Evolutionary conservation across 768 basidiomycete species (phyloP).

Genomic region (Tulasnella sp.): DNA sequence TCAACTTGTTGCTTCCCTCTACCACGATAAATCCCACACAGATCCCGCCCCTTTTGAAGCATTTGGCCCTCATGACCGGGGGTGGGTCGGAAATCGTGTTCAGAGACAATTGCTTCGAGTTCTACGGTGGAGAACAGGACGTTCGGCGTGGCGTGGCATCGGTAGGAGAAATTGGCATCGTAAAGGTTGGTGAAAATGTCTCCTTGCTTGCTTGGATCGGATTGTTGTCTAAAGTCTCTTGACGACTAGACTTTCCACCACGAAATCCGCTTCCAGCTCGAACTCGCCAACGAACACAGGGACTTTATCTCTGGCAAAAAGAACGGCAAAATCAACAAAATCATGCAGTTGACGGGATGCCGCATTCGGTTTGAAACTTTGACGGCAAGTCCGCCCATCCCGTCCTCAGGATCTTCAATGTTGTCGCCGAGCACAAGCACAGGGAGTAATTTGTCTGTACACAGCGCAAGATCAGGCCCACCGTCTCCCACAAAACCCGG

Average conservation of each 20-base stretch:
- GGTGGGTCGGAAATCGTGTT: slow-evolving; percentile 94
- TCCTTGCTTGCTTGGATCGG: too few species aligned
- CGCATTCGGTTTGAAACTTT: slow-evolving; percentile 99
- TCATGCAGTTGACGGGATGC: slow-evolving; percentile 95
- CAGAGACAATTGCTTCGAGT: slow-evolving; percentile 96
- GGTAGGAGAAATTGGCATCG: slow-evolving; percentile 85
- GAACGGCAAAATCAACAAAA: slow-evolving; percentile 99
- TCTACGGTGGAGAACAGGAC: slow-evolving; percentile 90
- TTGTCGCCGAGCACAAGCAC: slow-evolving; percentile 30
- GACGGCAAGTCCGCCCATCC: slow-evolving; percentile 49
- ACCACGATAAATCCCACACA: slow-evolving; percentile 75
- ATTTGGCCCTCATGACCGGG: slow-evolving; percentile 61
- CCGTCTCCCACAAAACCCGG: slow-evolving; percentile 16
- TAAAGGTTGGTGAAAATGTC: slow-evolving; percentile 60
- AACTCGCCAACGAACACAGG: slow-evolving; percentile 94
- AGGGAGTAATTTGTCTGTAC: not conserved
- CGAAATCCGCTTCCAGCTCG: slow-evolving; percentile 97
- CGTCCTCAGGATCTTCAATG: slow-evolving; percentile 36
- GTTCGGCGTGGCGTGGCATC: slow-evolving; percentile 79
- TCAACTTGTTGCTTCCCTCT: slow-evolving; percentile 85
- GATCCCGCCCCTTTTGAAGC: slow-evolving; percentile 78
- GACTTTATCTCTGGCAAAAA: slow-evolving; percentile 99
- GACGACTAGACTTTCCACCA: slow-evolving; percentile 76
- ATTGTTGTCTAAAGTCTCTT: not conserved
- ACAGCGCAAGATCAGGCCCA: not conserved